These are phyloP conservation scores for Xanthoparmelia taractica DNA, from an alignment of 495 filamentous ascomycete species.

Conservation along the genomic window DNA sequence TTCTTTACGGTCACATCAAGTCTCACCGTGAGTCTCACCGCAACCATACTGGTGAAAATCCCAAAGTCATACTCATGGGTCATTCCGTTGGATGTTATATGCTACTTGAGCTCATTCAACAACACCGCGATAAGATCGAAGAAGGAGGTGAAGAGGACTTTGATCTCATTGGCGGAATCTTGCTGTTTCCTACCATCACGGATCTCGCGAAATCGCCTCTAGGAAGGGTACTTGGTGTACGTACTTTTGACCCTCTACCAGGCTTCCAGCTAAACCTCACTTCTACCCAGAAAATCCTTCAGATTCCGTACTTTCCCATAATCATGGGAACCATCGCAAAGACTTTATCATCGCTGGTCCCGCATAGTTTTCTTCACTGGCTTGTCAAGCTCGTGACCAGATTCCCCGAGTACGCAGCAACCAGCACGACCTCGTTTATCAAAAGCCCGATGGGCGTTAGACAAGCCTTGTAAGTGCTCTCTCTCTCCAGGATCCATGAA, in stretches of 20 bases:
- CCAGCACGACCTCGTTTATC: conserved; percentile 56
- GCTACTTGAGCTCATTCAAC: conserved; percentile 59
- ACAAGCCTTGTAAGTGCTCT: conserved; percentile 54
- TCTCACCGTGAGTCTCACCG: conserved; percentile 7
- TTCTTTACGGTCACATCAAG: conserved; percentile 25
- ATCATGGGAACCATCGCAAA: conserved; percentile 47
- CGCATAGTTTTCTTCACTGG: conserved; percentile 34
- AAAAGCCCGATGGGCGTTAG: conserved; percentile 54
- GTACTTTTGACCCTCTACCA: conserved; percentile 13
- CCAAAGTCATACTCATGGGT: conserved; percentile 65
- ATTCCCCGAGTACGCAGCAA: conserved; percentile 49
- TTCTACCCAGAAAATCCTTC: conserved; percentile 18
- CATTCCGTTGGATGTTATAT: conserved; percentile 81
- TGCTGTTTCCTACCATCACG: conserved; percentile 72
- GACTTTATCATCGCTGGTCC: conserved; percentile 40
- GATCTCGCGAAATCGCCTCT: conserved; percentile 61
- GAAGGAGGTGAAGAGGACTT: conserved; percentile 26
- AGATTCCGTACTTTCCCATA: conserved; percentile 47
- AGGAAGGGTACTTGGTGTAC: conserved; percentile 50
- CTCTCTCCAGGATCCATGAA: not conserved
- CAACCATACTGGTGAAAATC: conserved; percentile 14
- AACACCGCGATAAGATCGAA: conserved; percentile 35
- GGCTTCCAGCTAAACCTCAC: not conserved
- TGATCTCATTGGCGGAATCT: conserved; percentile 51
- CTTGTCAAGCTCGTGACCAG: conserved; percentile 43